Base-by-base conservation (phyloP, 1,284 basidiomycete species). In the Rugosomyces carneus region DNA sequence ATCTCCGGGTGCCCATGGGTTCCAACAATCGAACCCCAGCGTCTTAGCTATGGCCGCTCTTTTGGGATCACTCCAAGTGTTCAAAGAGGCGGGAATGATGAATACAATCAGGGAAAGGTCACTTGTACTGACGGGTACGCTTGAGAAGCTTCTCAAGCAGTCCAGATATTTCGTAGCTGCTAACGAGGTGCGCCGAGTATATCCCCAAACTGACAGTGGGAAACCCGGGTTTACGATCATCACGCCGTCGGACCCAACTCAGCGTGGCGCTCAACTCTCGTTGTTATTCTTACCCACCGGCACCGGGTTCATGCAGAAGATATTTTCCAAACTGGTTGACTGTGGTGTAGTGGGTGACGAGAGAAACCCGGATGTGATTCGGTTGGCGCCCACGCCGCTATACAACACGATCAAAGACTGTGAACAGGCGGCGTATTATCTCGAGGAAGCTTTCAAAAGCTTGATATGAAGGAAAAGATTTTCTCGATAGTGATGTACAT, bases 11-110 rank as follows among this genome's bases (percentile, higher is more conserved):
- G 96, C 96, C 1, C 88, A 92, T 61, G 94, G 94, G 24, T 98
- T 89, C 71, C 93, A 97, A 62, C 87, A 94, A 63, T 96, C 93
- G 21, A 97, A 96, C 67, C 93, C 95, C 2, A 85, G 82, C 48
- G 81, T 89, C 34, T 71, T 99, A 47, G 79, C 84, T 39, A 76
- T 88, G 1, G 85, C 84, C 47, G 77, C 91, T 2, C 75, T 96
- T 6, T 72, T 92, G 18, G 89, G 91, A 2, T 84, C 89, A 32
- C 73, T 96, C 21, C 76, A 87, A 59, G 64, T 89, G n/a, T 88
- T 95, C 67, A 74, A 84, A 55, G 74, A 78, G 56, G 84, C 75
- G 5, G 89, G 88, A 29, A 85, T 87, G 66, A 84, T 94, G 69
- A 57, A 54, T 8, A 68, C 77, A 13, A 61, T 95, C 31, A 74